Base-by-base conservation (phyloP, 768 basidiomycete species). In the Calocera cornea region DNA sequence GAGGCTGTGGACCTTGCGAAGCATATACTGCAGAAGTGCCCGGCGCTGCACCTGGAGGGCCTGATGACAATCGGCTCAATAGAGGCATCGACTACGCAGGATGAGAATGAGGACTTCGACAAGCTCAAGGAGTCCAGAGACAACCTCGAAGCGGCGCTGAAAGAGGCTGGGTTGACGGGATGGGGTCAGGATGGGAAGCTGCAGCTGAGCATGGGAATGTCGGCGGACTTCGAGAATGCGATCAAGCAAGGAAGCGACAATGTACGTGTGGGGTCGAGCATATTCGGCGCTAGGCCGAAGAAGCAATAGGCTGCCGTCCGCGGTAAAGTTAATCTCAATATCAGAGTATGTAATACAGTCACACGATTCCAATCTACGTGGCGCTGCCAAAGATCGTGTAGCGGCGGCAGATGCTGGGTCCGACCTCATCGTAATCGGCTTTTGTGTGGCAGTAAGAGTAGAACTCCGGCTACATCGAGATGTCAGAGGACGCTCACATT, bases 31-130 rank as follows among this genome's bases (percentile, higher is more conserved):
- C 73, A 76, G 0, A 77, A 80, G 34, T 99, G 97, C 76, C 89
- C 91, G 1, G 80, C 79, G 19, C 82, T 99, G 34, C 83, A 80
- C 24, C 78, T 98, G 2, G 84, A 86, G 64, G 97, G 97, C 2
- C 78, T 99, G 63, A 99, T 99, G 97, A 97, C 97, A 1, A 98
- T 99, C 71, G 97, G 97, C 0, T 85, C 92, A 19, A 81, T 90
- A 65, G 82, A 86, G 40, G 82, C 86, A 69, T 93, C 92, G 1
- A 80, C 89, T 34, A 72, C 75, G 44, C 73, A 77, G 11, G 77
- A 78, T 67, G 78, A 78, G 38, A 88, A 89, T 72, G 81, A 82
- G 1, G 95, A 98, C 76, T 98, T 98, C 72, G 83, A 83, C 69
- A 76, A 74, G 24, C 80, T 97, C 66, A 85, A 82, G 69, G 78